A percentile compares a stretch with the other conserved stretches of the same genome.
Evolutionary conservation across 495 filamentous ascomycete species (phyloP).

Genomic region (Aspergillus indologenus): DNA sequence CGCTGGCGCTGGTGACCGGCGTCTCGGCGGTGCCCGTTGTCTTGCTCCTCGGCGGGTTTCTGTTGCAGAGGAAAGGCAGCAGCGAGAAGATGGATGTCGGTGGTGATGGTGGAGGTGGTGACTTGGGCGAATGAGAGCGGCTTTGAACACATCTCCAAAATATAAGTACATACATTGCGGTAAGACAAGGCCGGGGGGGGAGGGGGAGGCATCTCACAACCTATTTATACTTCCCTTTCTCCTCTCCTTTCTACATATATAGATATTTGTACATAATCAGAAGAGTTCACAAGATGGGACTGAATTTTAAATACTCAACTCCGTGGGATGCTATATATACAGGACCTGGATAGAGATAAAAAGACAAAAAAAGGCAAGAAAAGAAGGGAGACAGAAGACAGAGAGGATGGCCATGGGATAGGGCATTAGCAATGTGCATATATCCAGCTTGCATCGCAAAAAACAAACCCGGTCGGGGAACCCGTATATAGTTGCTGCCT

Average conservation of each 20-base stretch:
- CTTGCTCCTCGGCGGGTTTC: conserved; percentile 23
- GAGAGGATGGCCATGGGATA: neutral
- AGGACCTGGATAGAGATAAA: neutral
- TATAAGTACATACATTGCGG: too few relatives aligned
- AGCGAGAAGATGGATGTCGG: neutral
- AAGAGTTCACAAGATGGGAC: neutral
- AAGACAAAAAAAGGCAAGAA: neutral
- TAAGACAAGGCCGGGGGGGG: too few relatives aligned
- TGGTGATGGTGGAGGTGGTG: too few relatives aligned
- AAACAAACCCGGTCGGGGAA: too few relatives aligned
- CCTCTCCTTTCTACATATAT: too few relatives aligned
- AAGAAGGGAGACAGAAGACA: neutral
- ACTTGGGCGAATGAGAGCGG: too few relatives aligned
- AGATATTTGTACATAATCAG: neutral
- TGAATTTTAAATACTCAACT: neutral
- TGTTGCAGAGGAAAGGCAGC: neutral
- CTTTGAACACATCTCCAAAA: too few relatives aligned
- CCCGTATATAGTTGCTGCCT: neutral
- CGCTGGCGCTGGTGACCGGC: conserved; percentile 25
- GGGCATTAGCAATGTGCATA: neutral
- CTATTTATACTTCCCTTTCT: too few relatives aligned
- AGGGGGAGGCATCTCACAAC: too few relatives aligned
- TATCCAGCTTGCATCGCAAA: too few relatives aligned
- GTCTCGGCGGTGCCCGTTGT: conserved; percentile 28
- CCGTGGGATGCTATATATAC: conserved; percentile 4